Evolutionary conservation across 305 asterid species (phyloP).

Genomic region (Fraxinus sp.): DNA sequence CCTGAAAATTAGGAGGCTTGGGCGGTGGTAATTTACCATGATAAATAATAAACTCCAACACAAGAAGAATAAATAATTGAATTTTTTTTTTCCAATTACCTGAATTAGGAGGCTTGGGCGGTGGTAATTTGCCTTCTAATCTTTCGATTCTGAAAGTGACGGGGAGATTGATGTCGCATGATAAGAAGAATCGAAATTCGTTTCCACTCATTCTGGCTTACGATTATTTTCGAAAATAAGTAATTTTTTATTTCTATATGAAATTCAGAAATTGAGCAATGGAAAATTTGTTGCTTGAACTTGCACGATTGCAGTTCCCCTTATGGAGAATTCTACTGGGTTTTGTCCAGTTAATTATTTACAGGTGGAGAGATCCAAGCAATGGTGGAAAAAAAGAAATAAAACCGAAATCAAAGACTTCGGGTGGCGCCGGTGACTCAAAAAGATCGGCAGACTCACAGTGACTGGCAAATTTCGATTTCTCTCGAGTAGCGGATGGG

Average conservation of each 20-base stretch:
- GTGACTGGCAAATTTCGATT: neutral
- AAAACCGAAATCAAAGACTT: neutral
- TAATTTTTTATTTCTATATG: neutral
- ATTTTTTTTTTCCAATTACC: constrained; percentile 34
- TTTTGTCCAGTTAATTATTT: neutral
- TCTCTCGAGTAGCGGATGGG: neutral
- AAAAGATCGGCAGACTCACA: neutral
- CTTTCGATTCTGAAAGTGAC: constrained; percentile 86
- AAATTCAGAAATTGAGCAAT: neutral
- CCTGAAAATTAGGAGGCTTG: constrained; percentile 8
- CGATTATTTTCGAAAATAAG: neutral
- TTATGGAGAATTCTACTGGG: neutral
- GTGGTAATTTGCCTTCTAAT: constrained; percentile 74
- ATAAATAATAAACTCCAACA: constrained; percentile 6
- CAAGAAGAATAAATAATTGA: neutral
- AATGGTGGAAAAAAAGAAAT: neutral
- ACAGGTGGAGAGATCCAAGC: neutral
- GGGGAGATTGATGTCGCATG: constrained; percentile 94
- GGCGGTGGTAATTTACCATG: neutral
- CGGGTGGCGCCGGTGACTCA: neutral
- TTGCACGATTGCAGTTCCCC: neutral
- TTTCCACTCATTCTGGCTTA: constrained; percentile 53
- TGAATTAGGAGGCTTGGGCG: constrained; percentile 47
- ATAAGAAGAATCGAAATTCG: constrained; percentile 87
- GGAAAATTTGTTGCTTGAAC: neutral